Evolutionary conservation across 345 rosid species (phyloP), one percentile per base, ranked within the genome.

Genomic region (Ceriops zippeliana): DNA sequence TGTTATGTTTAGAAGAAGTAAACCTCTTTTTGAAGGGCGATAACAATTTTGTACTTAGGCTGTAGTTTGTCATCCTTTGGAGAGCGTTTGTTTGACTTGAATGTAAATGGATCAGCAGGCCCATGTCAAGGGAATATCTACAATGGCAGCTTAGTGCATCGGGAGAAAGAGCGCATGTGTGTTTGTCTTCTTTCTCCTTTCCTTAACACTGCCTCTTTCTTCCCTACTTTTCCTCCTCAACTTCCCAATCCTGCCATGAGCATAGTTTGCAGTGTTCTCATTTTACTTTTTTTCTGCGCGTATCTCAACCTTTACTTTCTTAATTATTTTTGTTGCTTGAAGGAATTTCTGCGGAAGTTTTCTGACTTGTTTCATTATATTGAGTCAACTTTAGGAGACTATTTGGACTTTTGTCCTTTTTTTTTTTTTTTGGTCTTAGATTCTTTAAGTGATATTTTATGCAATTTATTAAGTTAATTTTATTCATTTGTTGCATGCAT

Each of bases 161-260:
- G 80, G 92, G 92, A 86, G 96, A 96, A 90, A 92, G 96, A 87
- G 89, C 96, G 73, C 88, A 86, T 84, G 93, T 85, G 96, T 96
- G 98, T 92, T 96, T 90, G 99, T 96, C 96, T 90, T 81, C 98
- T 87, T 90, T 96, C 99, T 96, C 96, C 92, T 96, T 90, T 89
- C 89, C 92, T 87, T 89, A 82, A 81, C 84, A 81, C 97, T 86
- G 80, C 81, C 93, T 87, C 96, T 90, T 81, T 89, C 86, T 84
- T 86, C 84, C 90, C 92, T 88, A 75, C 86, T 86, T 81, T 89
- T 84, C 86, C 87, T 85, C 88, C 85, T 80, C 79, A 77, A 73
- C 86, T 93, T 84, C 91, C 88, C 77, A 71, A 81, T 79, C 85
- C 75, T 82, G 66, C 81, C 87, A 28, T 75, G 73, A 69, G 76